Evolutionary conservation across 2,329 filamentous ascomycete species (phyloP).

Genomic region (Aspergillus sp.): DNA sequence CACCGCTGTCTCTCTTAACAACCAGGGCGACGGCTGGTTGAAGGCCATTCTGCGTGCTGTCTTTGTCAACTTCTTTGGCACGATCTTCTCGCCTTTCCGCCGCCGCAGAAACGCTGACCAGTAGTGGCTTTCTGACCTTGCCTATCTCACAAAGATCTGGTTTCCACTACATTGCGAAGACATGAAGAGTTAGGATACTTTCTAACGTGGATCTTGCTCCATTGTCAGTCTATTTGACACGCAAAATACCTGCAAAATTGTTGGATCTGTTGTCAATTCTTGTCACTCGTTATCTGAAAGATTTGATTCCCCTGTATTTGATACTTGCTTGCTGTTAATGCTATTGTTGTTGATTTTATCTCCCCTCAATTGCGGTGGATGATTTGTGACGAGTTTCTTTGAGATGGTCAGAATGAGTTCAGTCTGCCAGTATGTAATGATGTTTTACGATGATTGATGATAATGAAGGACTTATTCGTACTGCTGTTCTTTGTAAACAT

Average conservation of each 20-base stretch:
- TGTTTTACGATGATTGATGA: constrained; percentile 20
- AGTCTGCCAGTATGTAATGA: constrained; percentile 14
- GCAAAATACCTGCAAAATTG: constrained; percentile 23
- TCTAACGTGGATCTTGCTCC: background rate
- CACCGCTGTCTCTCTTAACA: constrained; percentile 37
- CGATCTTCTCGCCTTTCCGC: constrained; percentile 39
- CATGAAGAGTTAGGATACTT: background rate
- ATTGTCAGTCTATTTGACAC: constrained; percentile 23
- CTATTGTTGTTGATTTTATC: constrained; percentile 12
- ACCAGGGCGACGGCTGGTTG: constrained; percentile 39
- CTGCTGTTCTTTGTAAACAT: background rate
- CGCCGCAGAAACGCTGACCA: constrained; percentile 29
- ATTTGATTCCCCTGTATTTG: constrained; percentile 37
- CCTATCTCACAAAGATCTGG: too few relatives aligned
- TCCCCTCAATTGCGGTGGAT: constrained; percentile 18
- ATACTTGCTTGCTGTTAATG: constrained; percentile 18
- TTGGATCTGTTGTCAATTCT: constrained; percentile 11
- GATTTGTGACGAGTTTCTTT: constrained; percentile 1
- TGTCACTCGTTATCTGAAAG: constrained; percentile 17
- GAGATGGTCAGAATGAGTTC: background rate
- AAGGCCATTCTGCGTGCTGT: constrained; percentile 39
- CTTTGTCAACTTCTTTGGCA: constrained; percentile 40
- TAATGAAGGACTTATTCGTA: constrained; percentile 11
- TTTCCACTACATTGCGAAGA: background rate
- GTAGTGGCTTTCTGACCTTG: constrained; percentile 9